Percentiles rank a stretch among this genome's conserved stretches.
These are phyloP conservation scores for Wickerhamiella sorbophila DNA, from an alignment of 805 yeast genomes.

Conservation along the genomic window DNA sequence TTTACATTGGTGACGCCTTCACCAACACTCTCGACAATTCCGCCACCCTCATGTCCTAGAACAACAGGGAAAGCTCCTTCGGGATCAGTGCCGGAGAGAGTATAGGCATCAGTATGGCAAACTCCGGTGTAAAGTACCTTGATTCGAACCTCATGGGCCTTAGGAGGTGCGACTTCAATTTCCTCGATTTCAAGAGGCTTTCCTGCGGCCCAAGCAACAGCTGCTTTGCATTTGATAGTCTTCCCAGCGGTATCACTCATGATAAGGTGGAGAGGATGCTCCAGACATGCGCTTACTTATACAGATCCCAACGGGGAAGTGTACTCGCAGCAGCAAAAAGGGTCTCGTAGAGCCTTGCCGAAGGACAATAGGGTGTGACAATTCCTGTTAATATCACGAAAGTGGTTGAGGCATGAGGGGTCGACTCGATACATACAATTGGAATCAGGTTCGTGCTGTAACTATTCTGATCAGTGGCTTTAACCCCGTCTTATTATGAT, in stretches of 20 bases:
- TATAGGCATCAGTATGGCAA: conserved; percentile 93
- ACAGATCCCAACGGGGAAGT: not conserved
- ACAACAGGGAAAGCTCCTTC: conserved; percentile 92
- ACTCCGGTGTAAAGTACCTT: conserved; percentile 81
- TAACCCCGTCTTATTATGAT: too few species aligned
- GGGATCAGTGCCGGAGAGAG: conserved; percentile 86
- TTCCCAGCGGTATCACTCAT: conserved; percentile 7
- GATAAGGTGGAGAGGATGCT: not conserved
- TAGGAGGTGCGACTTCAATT: conserved; percentile 84
- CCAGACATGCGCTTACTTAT: not conserved
- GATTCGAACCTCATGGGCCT: conserved; percentile 94
- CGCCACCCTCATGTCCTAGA: conserved; percentile 98
- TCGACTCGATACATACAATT: too few species aligned
- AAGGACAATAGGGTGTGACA: too few species aligned
- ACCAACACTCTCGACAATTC: conserved; percentile 88
- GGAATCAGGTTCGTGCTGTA: too few species aligned
- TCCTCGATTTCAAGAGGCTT: conserved; percentile 63
- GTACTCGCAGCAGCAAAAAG: too few species aligned
- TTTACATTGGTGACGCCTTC: conserved; percentile 84
- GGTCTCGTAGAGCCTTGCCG: too few species aligned
- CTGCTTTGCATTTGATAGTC: conserved; percentile 78
- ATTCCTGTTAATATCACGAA: too few species aligned
- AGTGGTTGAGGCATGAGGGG: too few species aligned
- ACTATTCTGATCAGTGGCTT: too few species aligned
- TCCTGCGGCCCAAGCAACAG: conserved; percentile 94